Conservation (phyloP, 2,329 filamentous ascomycete species). For the Metarhizium brunneum region DNA sequence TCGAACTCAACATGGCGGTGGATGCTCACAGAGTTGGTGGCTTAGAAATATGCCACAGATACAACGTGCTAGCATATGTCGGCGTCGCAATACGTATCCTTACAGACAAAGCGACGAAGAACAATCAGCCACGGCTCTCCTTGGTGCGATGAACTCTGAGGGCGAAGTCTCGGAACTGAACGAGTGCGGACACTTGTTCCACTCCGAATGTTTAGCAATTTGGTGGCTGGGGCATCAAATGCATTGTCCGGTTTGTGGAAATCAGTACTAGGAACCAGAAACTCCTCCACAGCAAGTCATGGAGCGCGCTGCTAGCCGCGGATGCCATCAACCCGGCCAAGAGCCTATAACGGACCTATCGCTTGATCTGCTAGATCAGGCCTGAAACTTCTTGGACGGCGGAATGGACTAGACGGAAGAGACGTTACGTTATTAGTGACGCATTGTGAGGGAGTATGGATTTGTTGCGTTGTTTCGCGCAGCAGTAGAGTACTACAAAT, state of each 20-base stretch:
- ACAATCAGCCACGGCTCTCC: neutral
- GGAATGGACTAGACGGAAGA: neutral
- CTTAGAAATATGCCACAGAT: neutral
- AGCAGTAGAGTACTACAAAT: too few species aligned
- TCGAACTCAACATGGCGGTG: neutral
- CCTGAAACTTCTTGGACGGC: neutral
- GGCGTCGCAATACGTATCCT: neutral
- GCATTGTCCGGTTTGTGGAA: neutral
- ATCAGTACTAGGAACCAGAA: neutral
- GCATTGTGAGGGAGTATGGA: too few species aligned
- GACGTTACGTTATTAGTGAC: too few species aligned
- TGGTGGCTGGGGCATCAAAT: neutral
- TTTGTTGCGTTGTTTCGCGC: too few species aligned
- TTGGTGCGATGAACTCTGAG: neutral
- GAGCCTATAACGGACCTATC: neutral
- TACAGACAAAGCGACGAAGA: neutral
- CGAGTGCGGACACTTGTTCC: conserved; percentile 1
- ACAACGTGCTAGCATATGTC: neutral
- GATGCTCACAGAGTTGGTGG: neutral
- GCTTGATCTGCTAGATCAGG: neutral
- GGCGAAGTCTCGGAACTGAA: neutral
- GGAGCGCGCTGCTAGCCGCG: neutral
- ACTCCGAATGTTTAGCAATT: neutral
- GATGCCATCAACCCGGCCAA: neutral
- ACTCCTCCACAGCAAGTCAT: neutral